Evolutionary conservation across 2,329 filamentous ascomycete species (phyloP), one percentile per base, ranked within the genome.

Genomic region (Epichloe gansuensis): DNA sequence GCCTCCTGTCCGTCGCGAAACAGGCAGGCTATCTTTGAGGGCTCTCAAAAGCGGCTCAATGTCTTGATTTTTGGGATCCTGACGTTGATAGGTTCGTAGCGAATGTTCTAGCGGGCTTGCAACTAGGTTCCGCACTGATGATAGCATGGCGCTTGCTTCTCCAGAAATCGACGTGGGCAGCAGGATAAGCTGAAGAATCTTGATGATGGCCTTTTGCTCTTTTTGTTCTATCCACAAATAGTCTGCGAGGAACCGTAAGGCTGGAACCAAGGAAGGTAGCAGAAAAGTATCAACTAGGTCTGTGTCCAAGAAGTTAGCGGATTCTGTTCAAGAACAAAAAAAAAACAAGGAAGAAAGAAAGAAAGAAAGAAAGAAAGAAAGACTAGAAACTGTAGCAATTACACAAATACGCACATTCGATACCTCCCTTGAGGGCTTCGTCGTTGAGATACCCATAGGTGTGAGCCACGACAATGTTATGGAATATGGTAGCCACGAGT

Each of bases 201-300:
- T 81, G 54, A 91, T 74, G 17, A 87, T 73, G 3, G 85, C 77
- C 58, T 81, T 81, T 53, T 85, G 78, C 58, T 87, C 81, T n/a
- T 15, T 76, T 13, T 79, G 77, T 53, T 83, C 78, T 49, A 82
- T 75, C 74, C 83, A 84, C 3, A 89, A 78, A 58, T 86, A 81
- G 51, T 82, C 78, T 1, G 81, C 76, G 54, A 93, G 74, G 71
- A 85, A 91, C 3, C 76, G 74, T 13, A 91, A 76, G 0, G 84
- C 86, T 5, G 84, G 81, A 2, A 91, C 80, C 0, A 93, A 73
- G 0, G 86, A 86, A 0, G 88, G 87, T n/a, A 91, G 69, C 2
- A 93, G 69, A 56, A 90, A 90, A 0, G 87, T 86, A 57, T 90
- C 86, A 3, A 89, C 81, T 11, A 93, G 73, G 61, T 89, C 81